A percentile compares a stretch with the other conserved stretches of the same genome.
Evolutionary conservation across 495 filamentous ascomycete species (phyloP).

Genomic region (Neurospora sp.): DNA sequence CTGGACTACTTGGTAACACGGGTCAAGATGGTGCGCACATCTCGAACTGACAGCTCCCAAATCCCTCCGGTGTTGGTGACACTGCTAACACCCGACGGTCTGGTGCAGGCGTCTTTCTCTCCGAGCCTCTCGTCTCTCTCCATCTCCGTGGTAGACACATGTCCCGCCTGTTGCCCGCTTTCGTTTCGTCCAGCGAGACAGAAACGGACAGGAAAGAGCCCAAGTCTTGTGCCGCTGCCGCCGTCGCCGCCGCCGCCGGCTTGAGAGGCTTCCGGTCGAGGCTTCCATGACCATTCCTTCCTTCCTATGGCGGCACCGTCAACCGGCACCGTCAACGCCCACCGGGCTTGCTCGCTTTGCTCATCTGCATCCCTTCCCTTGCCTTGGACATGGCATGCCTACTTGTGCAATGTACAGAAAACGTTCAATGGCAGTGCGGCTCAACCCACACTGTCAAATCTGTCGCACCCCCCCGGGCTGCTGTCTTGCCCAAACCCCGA

Average conservation of each 20-base stretch:
- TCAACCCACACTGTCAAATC: neutral
- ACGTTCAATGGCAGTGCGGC: neutral
- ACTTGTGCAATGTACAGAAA: neutral
- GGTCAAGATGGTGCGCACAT: neutral
- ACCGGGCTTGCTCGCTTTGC: neutral
- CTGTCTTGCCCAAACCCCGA: constrained; percentile 14
- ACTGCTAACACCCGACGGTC: neutral
- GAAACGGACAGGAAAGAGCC: neutral
- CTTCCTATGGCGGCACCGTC: neutral
- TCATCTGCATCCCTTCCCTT: neutral
- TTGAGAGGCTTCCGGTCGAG: neutral
- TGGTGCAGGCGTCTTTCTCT: neutral
- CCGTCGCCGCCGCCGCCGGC: neutral
- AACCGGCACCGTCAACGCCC: neutral
- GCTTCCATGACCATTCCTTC: neutral
- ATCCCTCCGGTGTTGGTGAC: neutral
- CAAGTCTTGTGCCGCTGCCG: neutral
- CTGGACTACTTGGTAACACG: neutral
- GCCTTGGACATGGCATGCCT: neutral
- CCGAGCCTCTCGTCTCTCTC: neutral
- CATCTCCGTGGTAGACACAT: neutral
- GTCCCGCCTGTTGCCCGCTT: neutral
- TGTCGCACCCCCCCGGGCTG: neutral
- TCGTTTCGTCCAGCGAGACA: neutral
- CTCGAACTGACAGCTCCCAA: neutral